phyloP scores from a whole-genome alignment of 345 rosid genomes.

The Mercurialis annua region DNA sequence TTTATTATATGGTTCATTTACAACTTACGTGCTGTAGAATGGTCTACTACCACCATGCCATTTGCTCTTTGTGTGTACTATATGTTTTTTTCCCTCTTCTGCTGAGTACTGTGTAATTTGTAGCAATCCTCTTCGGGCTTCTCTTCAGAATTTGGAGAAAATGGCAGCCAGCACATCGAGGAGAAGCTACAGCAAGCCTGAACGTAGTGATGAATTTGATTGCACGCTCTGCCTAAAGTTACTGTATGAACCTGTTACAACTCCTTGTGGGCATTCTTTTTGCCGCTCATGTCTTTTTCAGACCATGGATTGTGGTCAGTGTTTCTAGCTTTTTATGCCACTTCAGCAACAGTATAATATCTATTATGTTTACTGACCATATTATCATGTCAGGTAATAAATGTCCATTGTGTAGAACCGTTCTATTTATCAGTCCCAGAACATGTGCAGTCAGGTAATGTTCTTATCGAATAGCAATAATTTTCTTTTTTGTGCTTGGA shows the following conservation, averaged over 20 bases:
- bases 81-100: slow-evolving; percentile 16
- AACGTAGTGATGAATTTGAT: slow-evolving; percentile 79
- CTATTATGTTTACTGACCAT: slow-evolving; percentile 15
- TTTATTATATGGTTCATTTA: not conserved
- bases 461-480: not conserved
- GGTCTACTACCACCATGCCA: slow-evolving; percentile 2
- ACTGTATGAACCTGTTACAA: slow-evolving; percentile 80
- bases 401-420: slow-evolving; percentile 91
- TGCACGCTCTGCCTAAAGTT: slow-evolving; percentile 91
- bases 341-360: slow-evolving; percentile 8
- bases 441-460: slow-evolving; percentile 80
- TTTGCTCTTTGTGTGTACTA: not conserved
- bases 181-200: slow-evolving; percentile 46
- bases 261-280: slow-evolving; percentile 97
- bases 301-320: slow-evolving; percentile 86
- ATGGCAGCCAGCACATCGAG: slow-evolving; percentile 30
- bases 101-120: slow-evolving; percentile 37
- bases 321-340: slow-evolving; percentile 16
- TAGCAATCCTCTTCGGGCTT: slow-evolving; percentile 73
- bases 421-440: slow-evolving; percentile 80
- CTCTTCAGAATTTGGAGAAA: slow-evolving; percentile 62
- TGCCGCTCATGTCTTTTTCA: slow-evolving; percentile 88
- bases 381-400: slow-evolving; percentile 61
- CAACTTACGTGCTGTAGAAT: slow-evolving; percentile 7
- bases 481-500: slow-evolving; percentile 5